Conservation (phyloP, 331 rosid genomes). For the Acacia concinna region DNA sequence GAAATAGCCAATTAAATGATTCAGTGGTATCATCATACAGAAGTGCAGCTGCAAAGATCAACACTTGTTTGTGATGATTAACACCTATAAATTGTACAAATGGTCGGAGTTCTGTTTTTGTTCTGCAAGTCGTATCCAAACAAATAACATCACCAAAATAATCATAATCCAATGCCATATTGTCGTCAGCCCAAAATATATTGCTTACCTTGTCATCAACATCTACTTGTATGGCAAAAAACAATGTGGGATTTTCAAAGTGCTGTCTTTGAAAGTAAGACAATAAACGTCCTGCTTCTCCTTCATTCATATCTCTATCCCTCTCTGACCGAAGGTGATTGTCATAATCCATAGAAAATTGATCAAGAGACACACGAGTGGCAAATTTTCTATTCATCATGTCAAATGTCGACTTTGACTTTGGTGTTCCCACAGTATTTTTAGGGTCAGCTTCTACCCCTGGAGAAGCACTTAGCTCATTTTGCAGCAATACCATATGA, state of each 20-base stretch:
- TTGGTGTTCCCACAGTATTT: constrained; percentile 30
- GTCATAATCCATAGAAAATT: constrained; percentile 37
- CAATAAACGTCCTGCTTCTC: constrained; percentile 54
- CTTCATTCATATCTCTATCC: constrained; percentile 57
- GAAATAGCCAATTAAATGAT: constrained; percentile 58
- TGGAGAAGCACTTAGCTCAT: constrained; percentile 38
- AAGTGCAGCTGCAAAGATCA: constrained; percentile 61
- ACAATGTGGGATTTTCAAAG: constrained; percentile 55
- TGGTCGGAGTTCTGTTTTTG: constrained; percentile 48
- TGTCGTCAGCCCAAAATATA: constrained; percentile 64
- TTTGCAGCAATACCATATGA: constrained; percentile 35
- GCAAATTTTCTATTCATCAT: constrained; percentile 34
- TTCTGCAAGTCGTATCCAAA: constrained; percentile 52
- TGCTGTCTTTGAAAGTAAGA: constrained; percentile 71
- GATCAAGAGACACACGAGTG: constrained; percentile 47
- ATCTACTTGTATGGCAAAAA: constrained; percentile 54
- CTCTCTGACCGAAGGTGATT: constrained; percentile 52
- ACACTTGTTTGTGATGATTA: constrained; percentile 60
- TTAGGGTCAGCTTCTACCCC: constrained; percentile 33
- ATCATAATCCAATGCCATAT: constrained; percentile 59
- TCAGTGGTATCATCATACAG: constrained; percentile 52
- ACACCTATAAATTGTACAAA: constrained; percentile 64
- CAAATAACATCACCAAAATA: constrained; percentile 67
- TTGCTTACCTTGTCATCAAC: constrained; percentile 62
- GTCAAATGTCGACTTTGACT: constrained; percentile 37